Percentiles rank a stretch among this genome's conserved stretches.
These are phyloP conservation scores for Ophiobolus disseminans DNA, from an alignment of 2,329 filamentous ascomycete species.

Conservation along the genomic window DNA sequence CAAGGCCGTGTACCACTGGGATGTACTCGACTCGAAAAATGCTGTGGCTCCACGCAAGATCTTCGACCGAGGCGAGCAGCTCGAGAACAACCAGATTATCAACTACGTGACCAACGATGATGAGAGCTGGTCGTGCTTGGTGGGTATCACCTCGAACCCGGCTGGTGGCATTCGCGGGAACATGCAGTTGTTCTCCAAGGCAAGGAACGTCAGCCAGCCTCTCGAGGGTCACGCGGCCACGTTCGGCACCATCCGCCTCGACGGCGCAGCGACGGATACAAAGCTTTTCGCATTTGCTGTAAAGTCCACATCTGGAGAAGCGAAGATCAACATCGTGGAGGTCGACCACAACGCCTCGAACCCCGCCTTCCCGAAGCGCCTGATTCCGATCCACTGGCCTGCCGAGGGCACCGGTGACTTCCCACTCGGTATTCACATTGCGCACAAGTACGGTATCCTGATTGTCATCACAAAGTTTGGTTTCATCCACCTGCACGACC, in stretches of 20 bases:
- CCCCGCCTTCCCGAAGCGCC: constrained; percentile 90
- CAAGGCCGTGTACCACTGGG: constrained; percentile 93
- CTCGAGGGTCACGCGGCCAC: constrained; percentile 97
- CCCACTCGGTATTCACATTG: constrained; percentile 96
- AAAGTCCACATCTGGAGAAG: constrained; percentile 78
- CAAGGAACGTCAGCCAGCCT: constrained; percentile 94
- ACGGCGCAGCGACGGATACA: constrained; percentile 87
- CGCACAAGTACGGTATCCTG: constrained; percentile 93
- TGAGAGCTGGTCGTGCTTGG: constrained; percentile 97
- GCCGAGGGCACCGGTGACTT: constrained; percentile 96
- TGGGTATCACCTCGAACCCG: constrained; percentile 93
- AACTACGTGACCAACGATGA: constrained; percentile 97
- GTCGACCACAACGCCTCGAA: constrained; percentile 93
- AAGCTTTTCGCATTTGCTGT: constrained; percentile 98
- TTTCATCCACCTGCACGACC: constrained; percentile 97
- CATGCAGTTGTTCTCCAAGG: constrained; percentile 96
- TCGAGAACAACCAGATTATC: constrained; percentile 97
- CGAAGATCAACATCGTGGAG: constrained; percentile 97
- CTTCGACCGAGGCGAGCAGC: constrained; percentile 92
- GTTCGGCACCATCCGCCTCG: constrained; percentile 87
- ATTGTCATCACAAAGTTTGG: constrained; percentile 99
- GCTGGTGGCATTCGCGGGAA: constrained; percentile 92
- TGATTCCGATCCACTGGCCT: constrained; percentile 97
- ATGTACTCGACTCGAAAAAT: constrained; percentile 86
- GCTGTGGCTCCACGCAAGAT: constrained; percentile 79